phyloP scores from a whole-genome alignment of 2,329 filamentous ascomycete species.

The Acrodontium crateriforme region DNA sequence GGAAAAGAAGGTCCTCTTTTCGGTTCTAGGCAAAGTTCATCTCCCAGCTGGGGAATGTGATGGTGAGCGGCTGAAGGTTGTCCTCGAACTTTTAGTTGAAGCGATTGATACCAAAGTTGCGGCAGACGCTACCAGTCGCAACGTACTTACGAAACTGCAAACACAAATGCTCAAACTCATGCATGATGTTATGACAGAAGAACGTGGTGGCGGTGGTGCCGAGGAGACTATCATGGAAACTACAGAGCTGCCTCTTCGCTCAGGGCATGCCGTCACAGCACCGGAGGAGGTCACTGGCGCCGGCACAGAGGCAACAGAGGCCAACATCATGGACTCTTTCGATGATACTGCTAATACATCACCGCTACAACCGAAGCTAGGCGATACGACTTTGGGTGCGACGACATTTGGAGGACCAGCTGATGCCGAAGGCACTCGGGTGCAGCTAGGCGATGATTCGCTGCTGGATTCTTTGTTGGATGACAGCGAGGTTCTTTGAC shows the following conservation, averaged over 20 bases:
- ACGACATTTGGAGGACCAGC: too few species aligned
- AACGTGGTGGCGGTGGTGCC: slow-evolving; percentile 18
- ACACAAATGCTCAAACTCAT: slow-evolving; percentile 39
- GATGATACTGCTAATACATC: too few species aligned
- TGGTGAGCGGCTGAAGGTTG: slow-evolving; percentile 19
- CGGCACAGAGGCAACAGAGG: too few species aligned
- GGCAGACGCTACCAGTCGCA: slow-evolving; percentile 38
- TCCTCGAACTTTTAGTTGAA: slow-evolving; percentile 34
- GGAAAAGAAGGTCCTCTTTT: slow-evolving; percentile 69
- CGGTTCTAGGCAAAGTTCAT: slow-evolving; percentile 70
- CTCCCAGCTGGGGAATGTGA: slow-evolving; percentile 42
- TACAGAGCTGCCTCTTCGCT: slow-evolving; percentile 8
- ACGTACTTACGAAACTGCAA: slow-evolving; percentile 41
- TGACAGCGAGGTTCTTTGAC: too few species aligned
- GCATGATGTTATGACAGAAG: slow-evolving; percentile 24
- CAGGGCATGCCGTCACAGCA: too few species aligned
- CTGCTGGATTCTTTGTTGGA: too few species aligned
- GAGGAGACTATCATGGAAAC: slow-evolving; percentile 19
- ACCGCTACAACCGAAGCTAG: too few species aligned
- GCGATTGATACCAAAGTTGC: slow-evolving; percentile 36
- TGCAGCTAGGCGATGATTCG: too few species aligned
- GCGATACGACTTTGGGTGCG: too few species aligned
- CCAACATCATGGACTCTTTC: too few species aligned
- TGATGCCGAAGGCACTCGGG: too few species aligned
- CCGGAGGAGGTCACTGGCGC: too few species aligned